Conservation (phyloP, 1,139 yeast species). For the Debaryomycetaceae sp. region DNA sequence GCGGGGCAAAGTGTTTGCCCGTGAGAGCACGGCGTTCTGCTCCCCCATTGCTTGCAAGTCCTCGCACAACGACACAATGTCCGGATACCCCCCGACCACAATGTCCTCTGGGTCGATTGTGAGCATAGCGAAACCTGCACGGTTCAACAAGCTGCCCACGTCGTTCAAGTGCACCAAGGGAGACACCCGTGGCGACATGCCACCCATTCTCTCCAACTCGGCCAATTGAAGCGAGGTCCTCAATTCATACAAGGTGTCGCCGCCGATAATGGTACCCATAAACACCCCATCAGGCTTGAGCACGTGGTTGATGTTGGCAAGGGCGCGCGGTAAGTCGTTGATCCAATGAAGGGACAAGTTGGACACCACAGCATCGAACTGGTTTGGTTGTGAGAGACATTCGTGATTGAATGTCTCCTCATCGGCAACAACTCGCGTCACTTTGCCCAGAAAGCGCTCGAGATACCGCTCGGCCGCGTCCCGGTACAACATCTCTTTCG, state of each 20-base stretch:
- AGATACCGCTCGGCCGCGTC: slow-evolving; percentile 37
- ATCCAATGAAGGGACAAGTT: slow-evolving; percentile 82
- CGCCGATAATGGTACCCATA: slow-evolving; percentile 80
- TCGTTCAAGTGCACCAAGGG: slow-evolving; percentile 80
- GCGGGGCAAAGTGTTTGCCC: slow-evolving; percentile 53
- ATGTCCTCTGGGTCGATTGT: slow-evolving; percentile 86
- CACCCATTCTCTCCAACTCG: slow-evolving; percentile 74
- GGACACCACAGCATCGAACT: slow-evolving; percentile 70
- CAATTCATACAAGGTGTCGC: slow-evolving; percentile 77
- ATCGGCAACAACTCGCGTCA: slow-evolving; percentile 54
- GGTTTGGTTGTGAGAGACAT: slow-evolving; percentile 30
- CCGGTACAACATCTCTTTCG: slow-evolving; percentile 48
- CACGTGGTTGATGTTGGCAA: slow-evolving; percentile 54
- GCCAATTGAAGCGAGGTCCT: slow-evolving; percentile 79
- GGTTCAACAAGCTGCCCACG: slow-evolving; percentile 65
- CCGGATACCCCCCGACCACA: slow-evolving; percentile 75
- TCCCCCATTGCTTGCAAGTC: slow-evolving; percentile 86
- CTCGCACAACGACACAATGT: slow-evolving; percentile 58
- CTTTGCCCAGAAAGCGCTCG: slow-evolving; percentile 34
- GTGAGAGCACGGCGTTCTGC: slow-evolving; percentile 61
- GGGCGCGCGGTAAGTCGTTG: slow-evolving; percentile 68
- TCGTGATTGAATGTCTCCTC: slow-evolving; percentile 57
- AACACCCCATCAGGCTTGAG: slow-evolving; percentile 80
- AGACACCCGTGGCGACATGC: slow-evolving; percentile 74
- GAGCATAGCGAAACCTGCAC: slow-evolving; percentile 74